A percentile compares a stretch with the other conserved stretches of the same genome.
Evolutionary conservation across 2,329 filamentous ascomycete species (phyloP).

Genomic region (Acrocalymma vagum): DNA sequence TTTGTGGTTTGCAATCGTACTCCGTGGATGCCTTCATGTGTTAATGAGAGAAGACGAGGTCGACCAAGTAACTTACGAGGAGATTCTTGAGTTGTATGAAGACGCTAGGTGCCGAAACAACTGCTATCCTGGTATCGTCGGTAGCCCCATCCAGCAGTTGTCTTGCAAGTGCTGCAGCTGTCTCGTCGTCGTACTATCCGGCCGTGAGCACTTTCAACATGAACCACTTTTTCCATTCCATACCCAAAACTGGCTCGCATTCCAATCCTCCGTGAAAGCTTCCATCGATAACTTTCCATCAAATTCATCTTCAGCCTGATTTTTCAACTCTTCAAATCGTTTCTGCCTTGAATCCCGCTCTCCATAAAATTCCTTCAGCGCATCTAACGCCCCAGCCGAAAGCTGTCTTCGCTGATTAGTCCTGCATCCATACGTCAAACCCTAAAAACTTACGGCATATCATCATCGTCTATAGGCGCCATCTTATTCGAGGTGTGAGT

Average conservation of each 20-base stretch:
- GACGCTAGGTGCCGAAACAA: conserved; percentile 78
- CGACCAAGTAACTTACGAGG: conserved; percentile 57
- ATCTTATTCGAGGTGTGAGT: conserved; percentile 27
- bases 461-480: conserved; percentile 40
- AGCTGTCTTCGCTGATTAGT: conserved; percentile 61
- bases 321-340: conserved; percentile 73
- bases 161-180: conserved; percentile 69
- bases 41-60: not conserved
- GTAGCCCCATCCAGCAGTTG: conserved; percentile 71
- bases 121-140: conserved; percentile 67
- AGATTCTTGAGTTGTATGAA: conserved; percentile 80
- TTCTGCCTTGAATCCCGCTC: conserved; percentile 74
- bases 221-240: conserved; percentile 23
- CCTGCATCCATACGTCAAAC: not conserved
- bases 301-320: conserved; percentile 65
- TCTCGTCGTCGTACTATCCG: conserved; percentile 74
- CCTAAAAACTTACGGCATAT: conserved; percentile 39
- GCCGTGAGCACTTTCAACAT: conserved; percentile 3
- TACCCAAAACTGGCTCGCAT: conserved; percentile 85
- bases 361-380: conserved; percentile 76
- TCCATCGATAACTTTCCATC: conserved; percentile 67
- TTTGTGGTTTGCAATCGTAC: conserved; percentile 56
- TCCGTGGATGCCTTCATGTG: conserved; percentile 37
- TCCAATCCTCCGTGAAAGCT: conserved; percentile 82
- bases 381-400: conserved; percentile 70